Percentiles rank a stretch among this genome's conserved stretches.
phyloP scores from a whole-genome alignment of 169 alveolate genomes.

The Plasmodium vivax region DNA sequence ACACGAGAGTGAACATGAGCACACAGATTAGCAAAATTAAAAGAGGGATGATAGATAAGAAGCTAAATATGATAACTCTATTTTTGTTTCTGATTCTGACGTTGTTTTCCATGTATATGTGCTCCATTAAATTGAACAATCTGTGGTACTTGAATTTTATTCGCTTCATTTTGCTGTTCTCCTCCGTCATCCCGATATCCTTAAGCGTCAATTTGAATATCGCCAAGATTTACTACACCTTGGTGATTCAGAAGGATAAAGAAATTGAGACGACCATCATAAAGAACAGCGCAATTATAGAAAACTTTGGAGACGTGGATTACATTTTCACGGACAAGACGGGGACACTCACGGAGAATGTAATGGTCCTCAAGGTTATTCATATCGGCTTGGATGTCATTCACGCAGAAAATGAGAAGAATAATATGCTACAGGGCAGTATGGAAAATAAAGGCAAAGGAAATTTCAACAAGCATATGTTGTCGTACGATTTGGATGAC shows the following conservation, averaged over 20 bases:
- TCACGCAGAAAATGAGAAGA: constrained; percentile 75
- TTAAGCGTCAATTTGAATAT: constrained; percentile 97
- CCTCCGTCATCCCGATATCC: constrained; percentile 97
- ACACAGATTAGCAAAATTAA: constrained; percentile 90
- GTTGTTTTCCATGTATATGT: constrained; percentile 73
- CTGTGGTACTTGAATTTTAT: constrained; percentile 79
- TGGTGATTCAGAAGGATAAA: constrained; percentile 90
- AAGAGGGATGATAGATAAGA: constrained; percentile 92
- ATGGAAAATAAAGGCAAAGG: constrained; percentile 44
- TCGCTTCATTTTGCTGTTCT: constrained; percentile 93
- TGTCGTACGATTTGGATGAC: constrained; percentile 41
- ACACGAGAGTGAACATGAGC: constrained; percentile 85
- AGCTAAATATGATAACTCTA: constrained; percentile 90
- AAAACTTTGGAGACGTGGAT: constrained; percentile 97
- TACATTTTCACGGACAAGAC: constrained; percentile 97
- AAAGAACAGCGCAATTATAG: constrained; percentile 89
- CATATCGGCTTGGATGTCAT: constrained; percentile 85
- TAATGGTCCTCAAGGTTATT: constrained; percentile 90
- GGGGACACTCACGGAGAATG: constrained; percentile 98
- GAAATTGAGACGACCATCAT: constrained; percentile 95
- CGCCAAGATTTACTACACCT: constrained; percentile 94
- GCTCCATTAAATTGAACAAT: constrained; percentile 50
- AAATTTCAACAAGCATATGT: constrained; percentile 22
- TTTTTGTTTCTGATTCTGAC: constrained; percentile 89
- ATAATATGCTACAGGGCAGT: constrained; percentile 7